phyloP scores from a whole-genome alignment of 2,329 filamentous ascomycete genomes.

The Bisporella sp. region DNA sequence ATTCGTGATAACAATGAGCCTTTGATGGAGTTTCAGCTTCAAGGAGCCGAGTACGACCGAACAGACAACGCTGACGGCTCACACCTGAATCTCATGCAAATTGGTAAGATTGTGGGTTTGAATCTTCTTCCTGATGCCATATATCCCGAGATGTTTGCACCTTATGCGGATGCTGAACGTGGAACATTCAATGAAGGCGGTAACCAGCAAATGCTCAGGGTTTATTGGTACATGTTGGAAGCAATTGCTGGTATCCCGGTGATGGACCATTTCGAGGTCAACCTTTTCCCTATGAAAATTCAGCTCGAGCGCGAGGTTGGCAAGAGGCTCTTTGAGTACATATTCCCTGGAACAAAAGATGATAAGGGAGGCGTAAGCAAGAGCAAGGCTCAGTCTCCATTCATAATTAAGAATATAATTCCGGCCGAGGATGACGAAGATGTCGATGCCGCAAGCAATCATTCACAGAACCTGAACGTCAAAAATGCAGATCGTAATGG shows the following conservation, averaged over 20 bases:
- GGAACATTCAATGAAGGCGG: constrained; percentile 43
- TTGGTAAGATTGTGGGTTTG: constrained; percentile 79
- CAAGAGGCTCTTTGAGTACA: constrained; percentile 91
- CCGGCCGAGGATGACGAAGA: constrained; percentile 29
- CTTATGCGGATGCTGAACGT: constrained; percentile 68
- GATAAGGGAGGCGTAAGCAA: constrained; percentile 34
- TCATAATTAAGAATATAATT: constrained; percentile 46
- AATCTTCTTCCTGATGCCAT: constrained; percentile 86
- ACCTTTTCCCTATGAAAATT: constrained; percentile 85
- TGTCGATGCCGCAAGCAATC: constrained; percentile 23
- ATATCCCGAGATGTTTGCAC: constrained; percentile 93
- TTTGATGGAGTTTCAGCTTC: constrained; percentile 86
- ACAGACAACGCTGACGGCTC: constrained; percentile 97
- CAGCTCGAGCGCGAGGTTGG: constrained; percentile 91
- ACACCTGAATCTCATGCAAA: constrained; percentile 85
- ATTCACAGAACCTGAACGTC: constrained; percentile 10
- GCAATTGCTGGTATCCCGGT: constrained; percentile 96
- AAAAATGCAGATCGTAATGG: constrained; percentile 37
- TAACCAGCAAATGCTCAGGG: constrained; percentile 77
- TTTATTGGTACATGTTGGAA: constrained; percentile 98
- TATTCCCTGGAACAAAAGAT: constrained; percentile 73
- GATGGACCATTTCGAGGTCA: constrained; percentile 94
- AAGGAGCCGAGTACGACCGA: constrained; percentile 85
- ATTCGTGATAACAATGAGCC: constrained; percentile 82
- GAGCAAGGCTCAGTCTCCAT: constrained; percentile 42